Conservation (phyloP, 2,329 filamentous ascomycete genomes). For the Aspergillus texensis region DNA sequence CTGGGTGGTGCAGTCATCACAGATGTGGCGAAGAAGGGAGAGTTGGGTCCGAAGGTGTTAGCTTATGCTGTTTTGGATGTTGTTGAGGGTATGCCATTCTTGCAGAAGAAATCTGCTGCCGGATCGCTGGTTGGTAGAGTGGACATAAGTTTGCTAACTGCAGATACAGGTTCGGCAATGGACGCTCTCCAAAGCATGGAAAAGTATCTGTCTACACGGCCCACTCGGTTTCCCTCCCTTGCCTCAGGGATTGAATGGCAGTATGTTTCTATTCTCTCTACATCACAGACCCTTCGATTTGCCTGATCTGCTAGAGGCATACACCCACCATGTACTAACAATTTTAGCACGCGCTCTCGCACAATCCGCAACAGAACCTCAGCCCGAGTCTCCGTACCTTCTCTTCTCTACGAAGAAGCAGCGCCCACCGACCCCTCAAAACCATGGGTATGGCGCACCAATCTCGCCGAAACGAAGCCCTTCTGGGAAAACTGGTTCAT, state of each 20-base stretch:
- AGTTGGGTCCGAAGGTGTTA: constrained; percentile 69
- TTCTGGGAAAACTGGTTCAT: constrained; percentile 96
- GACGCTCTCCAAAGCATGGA: constrained; percentile 95
- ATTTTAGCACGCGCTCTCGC: constrained; percentile 68
- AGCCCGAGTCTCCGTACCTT: constrained; percentile 86
- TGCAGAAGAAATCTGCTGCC: not conserved
- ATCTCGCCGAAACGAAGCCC: constrained; percentile 78
- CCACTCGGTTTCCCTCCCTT: constrained; percentile 74
- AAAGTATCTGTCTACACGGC: constrained; percentile 81
- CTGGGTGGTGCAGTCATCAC: constrained; percentile 91
- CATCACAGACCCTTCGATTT: not conserved
- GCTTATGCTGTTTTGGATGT: constrained; percentile 93
- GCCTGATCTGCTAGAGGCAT: not conserved
- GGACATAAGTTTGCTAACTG: not conserved
- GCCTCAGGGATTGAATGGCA: constrained; percentile 92
- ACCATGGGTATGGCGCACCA: constrained; percentile 82
- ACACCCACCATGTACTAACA: constrained; percentile 3
- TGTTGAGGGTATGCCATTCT: constrained; percentile 66
- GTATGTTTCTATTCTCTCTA: constrained; percentile 34
- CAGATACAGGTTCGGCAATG: constrained; percentile 72
- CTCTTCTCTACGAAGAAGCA: constrained; percentile 62
- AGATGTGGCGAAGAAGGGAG: constrained; percentile 70
- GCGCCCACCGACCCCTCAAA: constrained; percentile 40
- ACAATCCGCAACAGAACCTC: constrained; percentile 82
- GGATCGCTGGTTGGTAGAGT: not conserved